Percentiles rank a stretch among this genome's conserved stretches.
Evolutionary conservation across 371 early-diverging fungal genomes (phyloP).

Genomic region (Saksenaea vasiformis): DNA sequence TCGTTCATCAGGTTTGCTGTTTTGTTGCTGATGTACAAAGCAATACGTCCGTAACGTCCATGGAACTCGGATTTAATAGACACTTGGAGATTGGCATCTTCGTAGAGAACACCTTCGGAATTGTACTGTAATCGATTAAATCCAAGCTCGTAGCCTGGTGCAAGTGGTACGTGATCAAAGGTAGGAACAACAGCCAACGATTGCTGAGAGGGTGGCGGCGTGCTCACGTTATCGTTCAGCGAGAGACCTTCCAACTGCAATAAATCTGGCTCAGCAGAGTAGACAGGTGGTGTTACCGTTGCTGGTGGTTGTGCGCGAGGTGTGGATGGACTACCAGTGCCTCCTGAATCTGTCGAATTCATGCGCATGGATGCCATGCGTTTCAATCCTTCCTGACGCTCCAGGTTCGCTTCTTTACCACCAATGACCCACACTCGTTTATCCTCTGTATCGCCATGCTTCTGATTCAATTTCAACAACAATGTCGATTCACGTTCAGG

Average conservation of each 20-base stretch:
- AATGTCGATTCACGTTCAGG: constrained; percentile 93
- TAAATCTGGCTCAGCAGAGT: constrained; percentile 29
- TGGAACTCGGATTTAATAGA: constrained; percentile 91
- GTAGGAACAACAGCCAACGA: constrained; percentile 15
- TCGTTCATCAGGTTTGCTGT: constrained; percentile 35
- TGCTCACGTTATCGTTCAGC: constrained; percentile 11
- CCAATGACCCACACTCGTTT: constrained; percentile 95
- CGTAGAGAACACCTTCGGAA: constrained; percentile 87
- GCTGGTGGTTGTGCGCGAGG: constrained; percentile 19
- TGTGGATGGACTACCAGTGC: constrained; percentile 7
- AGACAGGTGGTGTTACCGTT: not conserved
- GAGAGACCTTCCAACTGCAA: constrained; percentile 38
- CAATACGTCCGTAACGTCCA: constrained; percentile 81
- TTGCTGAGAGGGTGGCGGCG: not conserved
- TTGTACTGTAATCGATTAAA: constrained; percentile 64
- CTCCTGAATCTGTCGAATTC: constrained; percentile 23
- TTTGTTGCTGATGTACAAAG: constrained; percentile 89
- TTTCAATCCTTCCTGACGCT: constrained; percentile 47
- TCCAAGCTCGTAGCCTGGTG: constrained; percentile 59
- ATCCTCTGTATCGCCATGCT: constrained; percentile 90
- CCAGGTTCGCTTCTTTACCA: constrained; percentile 81
- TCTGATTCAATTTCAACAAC: constrained; percentile 76
- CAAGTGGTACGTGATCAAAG: constrained; percentile 30
- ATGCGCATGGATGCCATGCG: constrained; percentile 47
- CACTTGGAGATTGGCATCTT: constrained; percentile 83